Evolutionary conservation across 2,329 filamentous ascomycete species (phyloP), one percentile per base, ranked within the genome.

Genomic region (Venturia aucupariae): DNA sequence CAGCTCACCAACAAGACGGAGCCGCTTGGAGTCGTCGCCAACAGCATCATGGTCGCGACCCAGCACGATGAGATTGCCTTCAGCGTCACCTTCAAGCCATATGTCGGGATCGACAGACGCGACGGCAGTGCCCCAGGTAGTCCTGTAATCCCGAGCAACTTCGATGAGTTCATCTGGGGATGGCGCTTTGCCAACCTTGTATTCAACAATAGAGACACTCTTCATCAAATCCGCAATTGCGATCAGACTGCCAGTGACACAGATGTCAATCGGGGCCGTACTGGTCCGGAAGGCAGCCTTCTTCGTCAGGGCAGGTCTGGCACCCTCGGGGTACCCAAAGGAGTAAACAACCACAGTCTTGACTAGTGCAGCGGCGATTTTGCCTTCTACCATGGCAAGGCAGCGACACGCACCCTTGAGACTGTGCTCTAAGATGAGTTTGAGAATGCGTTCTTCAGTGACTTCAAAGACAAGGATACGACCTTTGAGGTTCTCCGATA

Each of bases 181-280:
- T 24, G 70, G 71, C 19, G 63, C 65, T 0, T 82, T 84, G 3
- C 83, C 76, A 27, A 80, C 74, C 0, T 81, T 79, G 71, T 88
- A 94, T 71, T 94, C 82, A 10, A 97, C 80, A 6, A 97, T 78
- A 1, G 89, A 87, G 30, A 96, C 80, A 1, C 90, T 96, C 77
- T 97, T 97, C 90, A 96, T 97, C 57, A 99, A 78, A 72, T 99
- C 94, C 0, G 88, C 90, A 11, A 97, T 86, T 0, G 90, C 90
- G 67, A 99, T 92, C 30, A 84, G 81, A 54, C 88, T 86, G 0
- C 84, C 89, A 1, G 85, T 84, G 17, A 97, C 83, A 11, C 87
- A 86, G 7, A 97, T 74, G 68, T 93, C 90, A 19, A 96, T 85
- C 0, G 94, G 92, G 39, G 90, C 90, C 0, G 92, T 95, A 2